These are phyloP conservation scores for Exophiala lecanii-corni DNA, from an alignment of 2,329 filamentous ascomycete genomes.

Conservation along the genomic window DNA sequence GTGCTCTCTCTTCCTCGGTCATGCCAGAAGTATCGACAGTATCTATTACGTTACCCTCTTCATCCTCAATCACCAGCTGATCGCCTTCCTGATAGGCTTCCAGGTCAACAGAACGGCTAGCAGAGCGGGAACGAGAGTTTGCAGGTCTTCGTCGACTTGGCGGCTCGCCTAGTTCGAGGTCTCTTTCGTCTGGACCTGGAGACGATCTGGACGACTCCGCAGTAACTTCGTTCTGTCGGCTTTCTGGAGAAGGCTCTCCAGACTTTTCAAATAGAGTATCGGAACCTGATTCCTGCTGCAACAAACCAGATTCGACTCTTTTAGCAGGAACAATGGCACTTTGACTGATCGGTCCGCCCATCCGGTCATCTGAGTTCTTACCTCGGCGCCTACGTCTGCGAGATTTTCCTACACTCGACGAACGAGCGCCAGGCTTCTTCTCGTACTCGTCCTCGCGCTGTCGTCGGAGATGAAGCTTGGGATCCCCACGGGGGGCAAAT, in stretches of 20 bases:
- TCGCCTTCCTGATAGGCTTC: constrained; percentile 78
- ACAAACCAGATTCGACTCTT: constrained; percentile 30
- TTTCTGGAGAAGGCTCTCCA: constrained; percentile 23
- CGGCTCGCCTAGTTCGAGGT: constrained; percentile 31
- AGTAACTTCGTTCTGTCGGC: constrained; percentile 12
- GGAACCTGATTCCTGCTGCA: constrained; percentile 20
- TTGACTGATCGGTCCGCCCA: constrained; percentile 81
- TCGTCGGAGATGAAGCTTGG: constrained; percentile 73
- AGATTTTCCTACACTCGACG: constrained; percentile 43
- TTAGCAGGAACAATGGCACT: constrained; percentile 76
- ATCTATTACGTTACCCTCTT: constrained; percentile 78
- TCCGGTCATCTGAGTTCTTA: constrained; percentile 66
- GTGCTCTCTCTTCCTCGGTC: constrained; percentile 55
- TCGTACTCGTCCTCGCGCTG: constrained; percentile 68
- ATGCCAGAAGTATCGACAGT: constrained; percentile 50
- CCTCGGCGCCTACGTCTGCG: constrained; percentile 59
- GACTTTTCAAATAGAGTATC: constrained; percentile 26
- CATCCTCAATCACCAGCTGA: constrained; percentile 75
- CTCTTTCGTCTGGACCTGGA: constrained; percentile 36
- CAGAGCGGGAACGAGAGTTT: constrained; percentile 13
- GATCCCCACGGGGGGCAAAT: constrained; percentile 67
- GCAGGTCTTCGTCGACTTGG: constrained; percentile 31
- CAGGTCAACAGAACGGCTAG: constrained; percentile 34
- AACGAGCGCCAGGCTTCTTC: constrained; percentile 51
- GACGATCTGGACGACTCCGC: constrained; percentile 15